Conservation (phyloP, 2,329 filamentous ascomycete species). For the Trichoderma lentiforme region DNA sequence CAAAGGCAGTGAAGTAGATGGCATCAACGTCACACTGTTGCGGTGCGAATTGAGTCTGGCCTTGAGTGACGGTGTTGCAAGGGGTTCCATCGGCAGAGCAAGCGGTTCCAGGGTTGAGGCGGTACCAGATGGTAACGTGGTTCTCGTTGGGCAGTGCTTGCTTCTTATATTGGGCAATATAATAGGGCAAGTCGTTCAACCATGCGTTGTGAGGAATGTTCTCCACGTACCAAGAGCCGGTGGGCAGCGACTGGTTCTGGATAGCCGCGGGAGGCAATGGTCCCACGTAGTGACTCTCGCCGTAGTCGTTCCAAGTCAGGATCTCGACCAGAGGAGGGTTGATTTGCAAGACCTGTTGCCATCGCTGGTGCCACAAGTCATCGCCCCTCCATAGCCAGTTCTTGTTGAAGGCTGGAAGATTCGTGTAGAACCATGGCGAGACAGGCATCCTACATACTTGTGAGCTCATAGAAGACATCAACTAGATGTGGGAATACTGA, state of each 20-base stretch:
- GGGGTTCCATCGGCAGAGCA: slow-evolving; percentile 28
- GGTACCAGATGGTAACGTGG: slow-evolving; percentile 31
- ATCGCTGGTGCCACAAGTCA: slow-evolving; percentile 56
- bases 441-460: too few species aligned
- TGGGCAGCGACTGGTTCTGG: slow-evolving; percentile 30
- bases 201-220: slow-evolving; percentile 34
- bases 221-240: slow-evolving; percentile 47
- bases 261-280: slow-evolving; percentile 35
- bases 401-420: slow-evolving; percentile 38
- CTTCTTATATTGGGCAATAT: slow-evolving; percentile 35
- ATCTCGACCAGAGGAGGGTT: slow-evolving; percentile 47
- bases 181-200: slow-evolving; percentile 26
- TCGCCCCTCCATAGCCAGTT: slow-evolving; percentile 59
- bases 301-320: slow-evolving; percentile 48
- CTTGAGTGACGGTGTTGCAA: slow-evolving; percentile 29
- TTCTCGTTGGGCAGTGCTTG: slow-evolving; percentile 16
- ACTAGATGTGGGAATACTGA: too few species aligned
- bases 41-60: slow-evolving; percentile 25
- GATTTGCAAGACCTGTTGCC: slow-evolving; percentile 46
- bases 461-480: too few species aligned
- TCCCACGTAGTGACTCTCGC: slow-evolving; percentile 53
- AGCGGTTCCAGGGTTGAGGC: slow-evolving; percentile 18
- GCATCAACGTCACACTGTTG: slow-evolving; percentile 23
- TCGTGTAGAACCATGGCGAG: neutral
- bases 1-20: slow-evolving; percentile 28